These are phyloP conservation scores for Achaetomium macrosporum DNA, from an alignment of 2,329 filamentous ascomycete genomes.

Conservation along the genomic window DNA sequence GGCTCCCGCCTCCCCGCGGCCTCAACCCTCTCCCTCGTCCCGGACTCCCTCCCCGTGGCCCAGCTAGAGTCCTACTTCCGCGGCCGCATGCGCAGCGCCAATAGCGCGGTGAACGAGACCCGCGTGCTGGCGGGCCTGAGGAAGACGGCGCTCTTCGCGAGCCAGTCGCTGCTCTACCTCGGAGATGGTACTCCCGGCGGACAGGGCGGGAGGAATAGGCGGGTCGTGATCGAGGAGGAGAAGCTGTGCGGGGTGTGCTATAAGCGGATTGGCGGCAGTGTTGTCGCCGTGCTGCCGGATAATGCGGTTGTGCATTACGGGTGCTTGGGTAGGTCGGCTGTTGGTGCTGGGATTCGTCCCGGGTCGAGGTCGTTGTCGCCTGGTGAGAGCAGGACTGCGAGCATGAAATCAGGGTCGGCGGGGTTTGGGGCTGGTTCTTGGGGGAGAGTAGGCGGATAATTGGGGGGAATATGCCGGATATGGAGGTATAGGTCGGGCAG, in stretches of 20 bases:
- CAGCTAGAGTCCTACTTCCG: conserved; percentile 88
- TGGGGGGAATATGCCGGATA: not conserved
- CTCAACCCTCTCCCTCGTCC: conserved; percentile 81
- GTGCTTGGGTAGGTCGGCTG: conserved; percentile 50
- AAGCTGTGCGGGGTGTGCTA: conserved; percentile 87
- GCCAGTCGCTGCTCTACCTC: conserved; percentile 66
- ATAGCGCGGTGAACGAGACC: conserved; percentile 72
- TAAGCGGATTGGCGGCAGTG: conserved; percentile 85
- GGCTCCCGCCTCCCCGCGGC: conserved; percentile 84
- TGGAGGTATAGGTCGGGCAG: not conserved
- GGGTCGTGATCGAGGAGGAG: conserved; percentile 82
- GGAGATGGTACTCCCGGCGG: conserved; percentile 45
- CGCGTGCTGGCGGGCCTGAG: conserved; percentile 71
- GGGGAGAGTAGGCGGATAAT: not conserved
- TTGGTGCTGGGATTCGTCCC: conserved; percentile 27
- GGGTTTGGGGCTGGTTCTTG: not conserved
- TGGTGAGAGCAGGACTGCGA: not conserved
- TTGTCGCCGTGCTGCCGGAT: conserved; percentile 84
- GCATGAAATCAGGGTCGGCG: not conserved
- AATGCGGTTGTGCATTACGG: conserved; percentile 77
- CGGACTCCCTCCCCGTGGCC: conserved; percentile 67
- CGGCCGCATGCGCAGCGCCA: conserved; percentile 81
- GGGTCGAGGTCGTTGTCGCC: conserved; percentile 4
- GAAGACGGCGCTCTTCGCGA: conserved; percentile 71
- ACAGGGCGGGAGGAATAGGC: conserved; percentile 50